Conservation (phyloP, 163 green algal genomes). For the Scenedesmus sp. region DNA sequence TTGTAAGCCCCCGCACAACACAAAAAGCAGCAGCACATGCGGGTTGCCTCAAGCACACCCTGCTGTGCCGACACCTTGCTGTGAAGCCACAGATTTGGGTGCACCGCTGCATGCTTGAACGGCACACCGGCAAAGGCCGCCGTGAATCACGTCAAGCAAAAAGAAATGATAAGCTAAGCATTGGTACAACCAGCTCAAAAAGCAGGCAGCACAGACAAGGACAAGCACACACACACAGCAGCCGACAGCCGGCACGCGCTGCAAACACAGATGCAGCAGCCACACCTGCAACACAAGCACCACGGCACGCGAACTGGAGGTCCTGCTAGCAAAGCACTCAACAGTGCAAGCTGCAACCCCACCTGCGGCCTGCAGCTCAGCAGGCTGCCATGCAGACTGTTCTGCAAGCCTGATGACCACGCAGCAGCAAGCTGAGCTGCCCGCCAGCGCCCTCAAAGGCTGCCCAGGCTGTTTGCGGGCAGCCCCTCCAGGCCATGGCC, state of each 20-base stretch:
- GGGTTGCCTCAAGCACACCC: background rate
- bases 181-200: background rate
- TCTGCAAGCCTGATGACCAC: background rate
- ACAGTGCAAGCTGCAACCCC: background rate
- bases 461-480: background rate
- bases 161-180: background rate
- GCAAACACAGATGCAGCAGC: background rate
- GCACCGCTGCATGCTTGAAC: background rate
- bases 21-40: background rate
- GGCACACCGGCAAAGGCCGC: background rate
- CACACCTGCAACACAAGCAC: background rate
- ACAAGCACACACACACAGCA: background rate
- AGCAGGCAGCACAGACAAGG: background rate
- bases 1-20: background rate
- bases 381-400: background rate
- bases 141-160: background rate
- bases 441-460: background rate
- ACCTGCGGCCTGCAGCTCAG: background rate
- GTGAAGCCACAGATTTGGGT: background rate
- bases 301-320: too few species aligned
- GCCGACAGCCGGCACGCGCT: background rate
- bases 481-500: background rate
- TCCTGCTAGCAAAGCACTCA: background rate
- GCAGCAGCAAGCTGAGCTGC: background rate
- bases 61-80: background rate